These are phyloP conservation scores for Onygenales sp. DNA, from an alignment of 2,329 filamentous ascomycete genomes.

Conservation along the genomic window DNA sequence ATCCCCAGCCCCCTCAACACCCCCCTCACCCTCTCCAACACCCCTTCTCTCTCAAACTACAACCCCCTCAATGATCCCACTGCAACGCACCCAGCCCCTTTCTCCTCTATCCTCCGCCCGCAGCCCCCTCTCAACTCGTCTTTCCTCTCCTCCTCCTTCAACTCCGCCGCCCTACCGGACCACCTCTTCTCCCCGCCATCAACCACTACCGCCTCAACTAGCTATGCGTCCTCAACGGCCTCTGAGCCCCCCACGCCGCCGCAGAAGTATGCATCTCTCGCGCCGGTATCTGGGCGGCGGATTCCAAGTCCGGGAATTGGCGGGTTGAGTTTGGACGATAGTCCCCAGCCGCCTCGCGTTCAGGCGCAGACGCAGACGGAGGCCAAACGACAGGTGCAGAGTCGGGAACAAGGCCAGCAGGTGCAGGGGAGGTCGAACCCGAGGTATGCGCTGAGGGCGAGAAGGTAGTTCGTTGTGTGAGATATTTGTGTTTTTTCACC, in stretches of 20 bases:
- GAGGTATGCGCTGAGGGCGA: not conserved
- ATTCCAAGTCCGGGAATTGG: slow-evolving; percentile 9
- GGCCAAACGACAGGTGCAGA: not conserved
- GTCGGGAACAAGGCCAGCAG: not conserved
- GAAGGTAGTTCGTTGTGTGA: not conserved
- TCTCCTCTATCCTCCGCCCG: slow-evolving; percentile 5
- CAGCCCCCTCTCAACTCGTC: not conserved
- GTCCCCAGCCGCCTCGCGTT: not conserved
- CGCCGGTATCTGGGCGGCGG: not conserved
- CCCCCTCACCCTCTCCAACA: not conserved
- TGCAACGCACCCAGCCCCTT: slow-evolving; percentile 6
- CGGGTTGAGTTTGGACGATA: slow-evolving; percentile 5
- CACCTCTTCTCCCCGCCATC: slow-evolving; percentile 8
- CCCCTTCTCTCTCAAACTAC: not conserved
- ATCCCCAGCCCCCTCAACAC: not conserved
- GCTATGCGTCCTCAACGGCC: slow-evolving; percentile 11
- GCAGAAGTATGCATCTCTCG: slow-evolving; percentile 1
- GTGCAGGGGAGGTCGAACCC: too few species aligned
- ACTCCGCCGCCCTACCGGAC: slow-evolving; percentile 8
- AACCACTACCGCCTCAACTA: slow-evolving; percentile 8
- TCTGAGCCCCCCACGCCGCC: slow-evolving; percentile 11
- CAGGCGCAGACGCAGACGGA: not conserved
- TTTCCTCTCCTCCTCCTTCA: slow-evolving; percentile 9
- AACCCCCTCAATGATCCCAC: not conserved
- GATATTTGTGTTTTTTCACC: not conserved